These are phyloP conservation scores for Starmera quercuum DNA, from an alignment of 805 yeast species.

Conservation along the genomic window DNA sequence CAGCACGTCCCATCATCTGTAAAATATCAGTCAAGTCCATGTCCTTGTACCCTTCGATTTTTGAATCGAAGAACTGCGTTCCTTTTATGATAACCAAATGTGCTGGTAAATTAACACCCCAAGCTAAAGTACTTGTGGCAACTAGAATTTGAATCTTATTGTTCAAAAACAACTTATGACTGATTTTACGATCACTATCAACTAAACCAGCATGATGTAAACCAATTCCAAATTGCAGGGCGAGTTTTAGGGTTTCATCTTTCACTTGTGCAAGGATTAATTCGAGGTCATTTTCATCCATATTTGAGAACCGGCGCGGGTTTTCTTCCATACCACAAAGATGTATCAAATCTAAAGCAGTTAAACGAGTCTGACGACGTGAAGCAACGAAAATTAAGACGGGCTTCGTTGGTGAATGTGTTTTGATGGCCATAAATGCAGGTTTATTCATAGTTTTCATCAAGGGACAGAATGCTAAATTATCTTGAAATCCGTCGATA, in stretches of 20 bases:
- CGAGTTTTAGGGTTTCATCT: conserved; percentile 72
- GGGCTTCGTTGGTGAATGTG: conserved; percentile 66
- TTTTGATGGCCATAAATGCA: conserved; percentile 67
- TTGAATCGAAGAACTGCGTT: conserved; percentile 90
- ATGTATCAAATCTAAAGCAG: conserved; percentile 65
- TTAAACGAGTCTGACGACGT: conserved; percentile 85
- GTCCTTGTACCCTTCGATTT: conserved; percentile 89
- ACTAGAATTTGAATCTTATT: conserved; percentile 86
- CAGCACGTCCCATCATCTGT: conserved; percentile 98
- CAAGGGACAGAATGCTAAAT: conserved; percentile 63
- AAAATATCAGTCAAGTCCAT: conserved; percentile 93
- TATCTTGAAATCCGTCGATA: conserved; percentile 80
- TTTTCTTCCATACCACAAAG: conserved; percentile 64
- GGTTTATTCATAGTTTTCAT: conserved; percentile 70
- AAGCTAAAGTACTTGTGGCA: conserved; percentile 95
- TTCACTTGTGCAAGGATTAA: conserved; percentile 61
- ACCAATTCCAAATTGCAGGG: conserved; percentile 80
- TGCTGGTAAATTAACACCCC: conserved; percentile 99
- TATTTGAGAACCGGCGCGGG: conserved; percentile 48
- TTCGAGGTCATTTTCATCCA: conserved; percentile 40
- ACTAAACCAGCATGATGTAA: conserved; percentile 97
- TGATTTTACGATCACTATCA: conserved; percentile 79
- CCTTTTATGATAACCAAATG: conserved; percentile 96
- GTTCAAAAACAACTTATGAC: conserved; percentile 74
- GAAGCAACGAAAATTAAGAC: conserved; percentile 98